phyloP scores from a whole-genome alignment of 306 rosid species.

The Quercus alba region DNA sequence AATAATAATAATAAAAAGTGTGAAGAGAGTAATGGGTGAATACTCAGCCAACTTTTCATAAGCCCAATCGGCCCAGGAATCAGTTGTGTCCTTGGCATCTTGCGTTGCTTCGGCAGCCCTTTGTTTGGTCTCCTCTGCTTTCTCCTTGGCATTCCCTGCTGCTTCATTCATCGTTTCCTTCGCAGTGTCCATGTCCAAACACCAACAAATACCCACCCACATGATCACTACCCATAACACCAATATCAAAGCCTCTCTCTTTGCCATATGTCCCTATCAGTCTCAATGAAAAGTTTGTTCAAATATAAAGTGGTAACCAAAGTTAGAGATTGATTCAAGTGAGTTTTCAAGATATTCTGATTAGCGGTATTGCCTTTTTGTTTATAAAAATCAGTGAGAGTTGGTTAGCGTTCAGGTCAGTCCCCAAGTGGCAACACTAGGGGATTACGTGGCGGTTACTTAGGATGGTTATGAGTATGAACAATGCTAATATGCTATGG shows the following conservation, averaged over 20 bases:
- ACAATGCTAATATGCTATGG: too few species aligned
- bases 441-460: slow-evolving; percentile 41
- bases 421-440: slow-evolving; percentile 39
- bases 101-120: neutral
- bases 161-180: neutral
- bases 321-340: neutral
- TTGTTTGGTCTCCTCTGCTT: slow-evolving; percentile 9
- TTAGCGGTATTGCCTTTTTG: neutral
- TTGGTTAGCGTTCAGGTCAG: neutral
- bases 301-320: neutral
- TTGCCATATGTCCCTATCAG: slow-evolving; percentile 27
- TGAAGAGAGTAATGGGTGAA: neutral
- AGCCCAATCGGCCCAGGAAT: slow-evolving; percentile 30
- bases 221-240: slow-evolving; percentile 15
- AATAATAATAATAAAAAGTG: neutral
- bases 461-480: neutral
- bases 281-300: neutral
- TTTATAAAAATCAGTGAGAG: neutral
- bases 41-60: slow-evolving; percentile 37
- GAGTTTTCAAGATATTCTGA: neutral
- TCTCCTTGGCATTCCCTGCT: neutral
- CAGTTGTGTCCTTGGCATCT: slow-evolving; percentile 14
- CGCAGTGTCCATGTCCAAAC: slow-evolving; percentile 15
- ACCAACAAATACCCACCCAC: slow-evolving; percentile 23
- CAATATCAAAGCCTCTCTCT: slow-evolving; percentile 17